These are phyloP conservation scores for Stephania japonica DNA, from an alignment of 164 flowering plant species.

Conservation along the genomic window DNA sequence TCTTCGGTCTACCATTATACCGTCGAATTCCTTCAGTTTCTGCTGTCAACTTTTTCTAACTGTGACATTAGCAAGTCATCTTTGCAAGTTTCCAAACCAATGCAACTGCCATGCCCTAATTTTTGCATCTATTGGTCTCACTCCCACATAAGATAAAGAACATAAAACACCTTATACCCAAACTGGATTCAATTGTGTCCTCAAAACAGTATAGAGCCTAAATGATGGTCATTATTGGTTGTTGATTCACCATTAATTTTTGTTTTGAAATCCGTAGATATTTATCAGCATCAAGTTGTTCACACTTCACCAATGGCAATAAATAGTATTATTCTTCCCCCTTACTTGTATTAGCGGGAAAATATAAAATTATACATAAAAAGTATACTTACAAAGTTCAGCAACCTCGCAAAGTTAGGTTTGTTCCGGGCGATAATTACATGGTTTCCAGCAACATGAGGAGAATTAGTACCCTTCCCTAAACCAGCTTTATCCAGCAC, in stretches of 20 bases:
- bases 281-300: not conserved
- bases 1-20: too few relatives aligned
- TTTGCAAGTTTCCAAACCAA: too few relatives aligned
- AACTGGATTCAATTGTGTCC: too few relatives aligned
- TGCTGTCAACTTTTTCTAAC: too few relatives aligned
- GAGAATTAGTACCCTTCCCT: slow-evolving; percentile 36
- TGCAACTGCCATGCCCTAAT: too few relatives aligned
- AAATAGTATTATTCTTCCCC: not conserved
- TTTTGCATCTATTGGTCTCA: too few relatives aligned
- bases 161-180: too few relatives aligned
- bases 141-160: too few relatives aligned
- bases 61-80: too few relatives aligned
- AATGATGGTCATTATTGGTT: not conserved
- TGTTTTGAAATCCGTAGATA: not conserved
- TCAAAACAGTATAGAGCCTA: not conserved
- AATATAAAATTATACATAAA: not conserved
- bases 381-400: slow-evolving; percentile 63
- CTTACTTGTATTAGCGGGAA: not conserved
- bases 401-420: slow-evolving; percentile 47
- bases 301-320: not conserved
- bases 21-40: too few relatives aligned
- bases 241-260: not conserved
- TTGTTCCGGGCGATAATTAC: slow-evolving; percentile 45
- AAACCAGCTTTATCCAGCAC: slow-evolving; percentile 34
- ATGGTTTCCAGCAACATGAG: slow-evolving; percentile 45